Evolutionary conservation across 1,284 basidiomycete genomes (phyloP), one percentile per base, ranked within the genome.

Genomic region (Bondarzewia mesenterica): DNA sequence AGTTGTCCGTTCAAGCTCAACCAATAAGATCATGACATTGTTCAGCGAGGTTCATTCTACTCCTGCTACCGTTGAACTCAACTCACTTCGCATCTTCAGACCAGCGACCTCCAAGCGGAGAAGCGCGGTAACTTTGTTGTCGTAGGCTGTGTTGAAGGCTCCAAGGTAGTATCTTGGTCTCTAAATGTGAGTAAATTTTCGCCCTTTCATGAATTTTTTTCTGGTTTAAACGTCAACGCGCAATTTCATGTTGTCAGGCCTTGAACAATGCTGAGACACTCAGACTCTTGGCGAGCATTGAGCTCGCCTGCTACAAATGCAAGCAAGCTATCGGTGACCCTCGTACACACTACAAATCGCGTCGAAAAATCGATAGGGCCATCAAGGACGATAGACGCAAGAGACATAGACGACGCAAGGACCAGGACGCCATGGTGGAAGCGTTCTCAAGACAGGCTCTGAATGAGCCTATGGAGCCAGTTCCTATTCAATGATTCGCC

Each of bases 81-180:
- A 29, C 35, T 48, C 20, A 23, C 39, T 42, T 7, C 27, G 35
- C 21, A 48, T 8, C 16, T 40, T 35, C 54, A 88, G 85, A 66
- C 73, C 40, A 77, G 78, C 50, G 82, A 89, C 60, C 66, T 89
- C 36, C 83, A 87, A 66, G 85, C 86, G 20, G 86, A 89, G 65
- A 85, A 85, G 63, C 77, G 86, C 55, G 87, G 86, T 46, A 89
- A 88, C 61, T 89, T 89, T 59, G 81, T 89, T 22, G 85, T 89
- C 25, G 75, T 89, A 50, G 81, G 83, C 38, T 82, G 79, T 49
- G 78, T 89, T 12, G 85, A 89, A 52, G 78, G 77, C 21, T 61
- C 71, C 29, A 77, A 75, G 37, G 86, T 89, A 40, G 69, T 88
- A 32, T 89, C 87, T n/a, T 89, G 86, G 86, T 89, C 86, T 32